phyloP scores from a whole-genome alignment of 1,139 yeast species.

The Chernovozyma sophiae-reginae region DNA sequence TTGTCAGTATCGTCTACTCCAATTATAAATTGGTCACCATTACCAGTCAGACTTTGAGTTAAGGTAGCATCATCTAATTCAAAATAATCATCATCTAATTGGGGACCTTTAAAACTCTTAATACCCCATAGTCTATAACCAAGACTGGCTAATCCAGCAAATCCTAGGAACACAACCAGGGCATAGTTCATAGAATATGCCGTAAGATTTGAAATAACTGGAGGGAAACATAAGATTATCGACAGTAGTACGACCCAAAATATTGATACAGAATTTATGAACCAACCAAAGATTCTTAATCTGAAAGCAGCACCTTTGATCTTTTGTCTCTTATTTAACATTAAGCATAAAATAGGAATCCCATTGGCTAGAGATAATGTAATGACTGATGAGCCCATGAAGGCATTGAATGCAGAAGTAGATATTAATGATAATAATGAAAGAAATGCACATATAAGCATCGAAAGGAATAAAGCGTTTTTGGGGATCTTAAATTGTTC shows the following conservation, averaged over 20 bases:
- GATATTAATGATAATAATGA: conserved; percentile 68
- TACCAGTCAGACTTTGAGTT: conserved; percentile 1
- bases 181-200: conserved; percentile 73
- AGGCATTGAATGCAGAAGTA: conserved; percentile 75
- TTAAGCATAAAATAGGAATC: conserved; percentile 62
- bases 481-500: conserved; percentile 63
- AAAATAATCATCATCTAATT: conserved; percentile 49
- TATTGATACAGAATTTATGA: conserved; percentile 56
- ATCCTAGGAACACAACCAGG: conserved; percentile 50
- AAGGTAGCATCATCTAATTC: conserved; percentile 28
- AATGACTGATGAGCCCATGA: conserved; percentile 82
- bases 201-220: conserved; percentile 58
- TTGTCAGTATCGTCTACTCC: conserved; percentile 15
- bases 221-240: conserved; percentile 68
- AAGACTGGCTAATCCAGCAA: conserved; percentile 44
- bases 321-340: conserved; percentile 59
- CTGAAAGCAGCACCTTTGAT: conserved; percentile 71
- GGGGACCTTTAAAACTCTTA: conserved; percentile 59
- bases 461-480: conserved; percentile 68
- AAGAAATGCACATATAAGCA: conserved; percentile 56
- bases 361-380: conserved; percentile 75
- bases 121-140: conserved; percentile 61
- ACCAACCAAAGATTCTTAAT: conserved; percentile 57
- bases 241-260: conserved; percentile 60
- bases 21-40: conserved; percentile 6